Base-by-base conservation (phyloP, 345 rosid species). In the Sisymbrium altissimum region DNA sequence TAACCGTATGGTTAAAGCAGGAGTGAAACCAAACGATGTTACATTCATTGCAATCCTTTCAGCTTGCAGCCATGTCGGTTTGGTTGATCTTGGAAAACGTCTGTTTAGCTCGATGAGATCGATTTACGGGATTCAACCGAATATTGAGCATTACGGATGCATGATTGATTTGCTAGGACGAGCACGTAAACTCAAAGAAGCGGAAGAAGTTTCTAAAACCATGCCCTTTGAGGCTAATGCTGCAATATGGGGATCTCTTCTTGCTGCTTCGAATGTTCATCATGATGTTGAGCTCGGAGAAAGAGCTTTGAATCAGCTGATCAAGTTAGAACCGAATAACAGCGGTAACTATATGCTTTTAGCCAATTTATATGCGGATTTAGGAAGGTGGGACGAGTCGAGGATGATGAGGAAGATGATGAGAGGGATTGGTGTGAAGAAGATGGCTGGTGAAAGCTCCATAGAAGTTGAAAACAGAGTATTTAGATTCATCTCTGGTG, bases 211-310 rank as follows among this genome's bases (percentile, higher is more conserved):
- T 56, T 43, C 80, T 32, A 64, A 39, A 54, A 56, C 15, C 23
- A 90, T 90, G 96, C 92, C 98, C 12, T 85, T 82, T 57, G 81
- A 85, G 74, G 81, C 89, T 7, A 89, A 83, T 65, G 90, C 90
- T 4, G 85, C 95, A 46, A 81, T 89, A 68, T 90, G 96, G 93
- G 97, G 91, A 40, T 87, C 96, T 25, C 85, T 90, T 66, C 97
- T 90, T 59, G 86, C 90, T 66, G 85, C 92, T 71, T 80, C 96
- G 17, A 81, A 71, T 73, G 82, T 78, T 59, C 84, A 89, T 81
- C 85, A 81, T 19, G 82, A 87, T 70, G 76, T 78, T 58, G 76
- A 80, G 75, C 82, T 89, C 14, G 96, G 87, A 61, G 92, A 84
- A 78, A 61, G 58, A 58, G 89, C 96, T 45, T 49, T 89, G 82